Percentiles rank a stretch among this genome's conserved stretches.
phyloP scores from a whole-genome alignment of 495 filamentous ascomycete genomes.

The Podospora australis region DNA sequence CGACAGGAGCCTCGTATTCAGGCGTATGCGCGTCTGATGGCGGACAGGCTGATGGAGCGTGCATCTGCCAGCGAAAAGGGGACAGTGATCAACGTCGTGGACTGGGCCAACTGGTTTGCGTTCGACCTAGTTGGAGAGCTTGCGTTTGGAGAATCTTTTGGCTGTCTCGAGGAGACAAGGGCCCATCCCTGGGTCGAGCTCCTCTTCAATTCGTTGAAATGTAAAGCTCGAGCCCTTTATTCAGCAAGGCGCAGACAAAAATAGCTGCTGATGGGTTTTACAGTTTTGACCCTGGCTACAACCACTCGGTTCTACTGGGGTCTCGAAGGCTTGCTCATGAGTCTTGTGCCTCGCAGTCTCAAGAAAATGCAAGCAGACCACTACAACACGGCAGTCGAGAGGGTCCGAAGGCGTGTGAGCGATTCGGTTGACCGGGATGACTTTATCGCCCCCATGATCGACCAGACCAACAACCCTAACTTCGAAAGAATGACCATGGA shows the following conservation, averaged over 20 bases:
- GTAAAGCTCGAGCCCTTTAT: no score
- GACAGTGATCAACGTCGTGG: constrained; percentile 1
- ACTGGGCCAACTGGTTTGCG: constrained; percentile 3
- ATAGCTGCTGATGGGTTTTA: no score
- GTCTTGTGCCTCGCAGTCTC: background rate
- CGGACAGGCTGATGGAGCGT: background rate
- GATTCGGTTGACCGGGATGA: background rate
- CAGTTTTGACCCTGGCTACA: background rate
- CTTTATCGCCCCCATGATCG: constrained; percentile 2
- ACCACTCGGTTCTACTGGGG: background rate
- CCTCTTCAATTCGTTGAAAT: background rate
- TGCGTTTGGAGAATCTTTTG: constrained; percentile 2
- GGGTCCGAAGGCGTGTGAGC: background rate
- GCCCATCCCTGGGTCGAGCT: background rate
- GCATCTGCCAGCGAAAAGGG: background rate
- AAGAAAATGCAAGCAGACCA: background rate
- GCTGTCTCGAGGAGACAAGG: background rate
- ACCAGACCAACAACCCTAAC: background rate
- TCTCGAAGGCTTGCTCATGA: background rate
- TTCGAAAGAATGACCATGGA: background rate
- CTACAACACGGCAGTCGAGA: background rate
- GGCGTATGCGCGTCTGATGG: background rate
- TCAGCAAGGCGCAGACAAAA: no score
- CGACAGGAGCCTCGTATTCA: constrained; percentile 1
- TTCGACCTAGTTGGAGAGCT: constrained; percentile 4